Evolutionary conservation across 768 basidiomycete genomes (phyloP).

Genomic region (Xerocomellus chrysenteron): DNA sequence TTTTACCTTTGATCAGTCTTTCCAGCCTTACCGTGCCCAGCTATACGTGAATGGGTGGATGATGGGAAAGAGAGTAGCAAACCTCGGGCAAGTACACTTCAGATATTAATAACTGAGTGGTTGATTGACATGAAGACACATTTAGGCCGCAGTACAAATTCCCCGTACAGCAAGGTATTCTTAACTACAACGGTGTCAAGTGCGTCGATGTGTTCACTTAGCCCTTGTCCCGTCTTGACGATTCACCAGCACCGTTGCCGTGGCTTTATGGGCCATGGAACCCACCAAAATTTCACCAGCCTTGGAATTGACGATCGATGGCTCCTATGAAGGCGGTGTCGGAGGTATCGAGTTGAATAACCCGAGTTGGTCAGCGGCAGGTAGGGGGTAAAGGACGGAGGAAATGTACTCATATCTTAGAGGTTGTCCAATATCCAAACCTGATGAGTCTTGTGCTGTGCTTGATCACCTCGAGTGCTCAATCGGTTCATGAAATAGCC

Average conservation of each 20-base stretch:
- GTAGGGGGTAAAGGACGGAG: slow-evolving; percentile 14
- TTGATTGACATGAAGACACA: slow-evolving; percentile 2
- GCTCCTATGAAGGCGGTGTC: slow-evolving; percentile 65
- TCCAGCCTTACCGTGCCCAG: slow-evolving; percentile 68
- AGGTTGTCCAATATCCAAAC: background rate
- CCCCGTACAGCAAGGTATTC: slow-evolving; percentile 80
- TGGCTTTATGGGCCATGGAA: slow-evolving; percentile 71
- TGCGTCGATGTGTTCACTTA: slow-evolving; percentile 26
- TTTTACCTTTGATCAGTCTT: slow-evolving; percentile 64
- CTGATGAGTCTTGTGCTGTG: background rate
- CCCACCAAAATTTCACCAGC: slow-evolving; percentile 47
- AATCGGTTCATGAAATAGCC: background rate
- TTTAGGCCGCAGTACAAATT: slow-evolving; percentile 73
- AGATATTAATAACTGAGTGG: background rate
- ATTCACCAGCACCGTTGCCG: slow-evolving; percentile 48
- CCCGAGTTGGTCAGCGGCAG: slow-evolving; percentile 49
- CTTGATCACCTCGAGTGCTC: background rate
- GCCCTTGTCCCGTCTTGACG: background rate
- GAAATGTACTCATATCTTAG: background rate
- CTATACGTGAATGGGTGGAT: slow-evolving; percentile 88
- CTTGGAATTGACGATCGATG: slow-evolving; percentile 55
- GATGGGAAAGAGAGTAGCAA: slow-evolving; percentile 78
- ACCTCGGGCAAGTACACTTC: slow-evolving; percentile 53
- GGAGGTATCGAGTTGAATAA: slow-evolving; percentile 55
- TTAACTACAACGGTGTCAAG: slow-evolving; percentile 73